Evolutionary conservation across 2,329 filamentous ascomycete genomes (phyloP).

Genomic region (Beauveria pseudobassiana): DNA sequence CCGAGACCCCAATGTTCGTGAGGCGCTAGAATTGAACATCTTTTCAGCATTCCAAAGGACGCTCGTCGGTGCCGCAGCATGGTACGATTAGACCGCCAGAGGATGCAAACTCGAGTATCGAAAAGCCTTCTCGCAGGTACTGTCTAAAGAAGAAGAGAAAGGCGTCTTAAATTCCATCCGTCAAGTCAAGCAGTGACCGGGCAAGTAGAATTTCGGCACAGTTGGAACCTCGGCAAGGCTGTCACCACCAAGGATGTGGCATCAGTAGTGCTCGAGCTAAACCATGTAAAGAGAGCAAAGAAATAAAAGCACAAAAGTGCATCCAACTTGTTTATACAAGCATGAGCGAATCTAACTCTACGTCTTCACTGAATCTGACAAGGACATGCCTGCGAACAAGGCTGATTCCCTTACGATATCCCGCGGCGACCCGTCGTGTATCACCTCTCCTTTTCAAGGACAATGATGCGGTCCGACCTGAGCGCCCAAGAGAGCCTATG

Average conservation of each 20-base stretch:
- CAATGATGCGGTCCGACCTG: slow-evolving; percentile 5
- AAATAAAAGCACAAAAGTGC: background rate
- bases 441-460: background rate
- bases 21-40: background rate
- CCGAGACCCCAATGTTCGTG: background rate
- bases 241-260: background rate
- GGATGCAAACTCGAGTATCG: background rate
- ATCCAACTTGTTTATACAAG: too few relatives aligned
- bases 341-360: background rate
- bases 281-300: background rate
- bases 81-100: background rate
- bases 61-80: background rate
- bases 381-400: background rate
- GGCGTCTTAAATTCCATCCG: background rate
- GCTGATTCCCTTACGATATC: background rate
- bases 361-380: background rate
- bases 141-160: background rate
- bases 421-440: background rate
- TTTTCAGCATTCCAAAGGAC: background rate
- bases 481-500: slow-evolving; percentile 1
- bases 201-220: background rate
- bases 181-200: background rate
- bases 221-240: background rate
- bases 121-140: background rate
- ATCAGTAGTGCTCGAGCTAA: background rate